Evolutionary conservation across 495 filamentous ascomycete species (phyloP).

Genomic region (Glarea lozoyensis): DNA sequence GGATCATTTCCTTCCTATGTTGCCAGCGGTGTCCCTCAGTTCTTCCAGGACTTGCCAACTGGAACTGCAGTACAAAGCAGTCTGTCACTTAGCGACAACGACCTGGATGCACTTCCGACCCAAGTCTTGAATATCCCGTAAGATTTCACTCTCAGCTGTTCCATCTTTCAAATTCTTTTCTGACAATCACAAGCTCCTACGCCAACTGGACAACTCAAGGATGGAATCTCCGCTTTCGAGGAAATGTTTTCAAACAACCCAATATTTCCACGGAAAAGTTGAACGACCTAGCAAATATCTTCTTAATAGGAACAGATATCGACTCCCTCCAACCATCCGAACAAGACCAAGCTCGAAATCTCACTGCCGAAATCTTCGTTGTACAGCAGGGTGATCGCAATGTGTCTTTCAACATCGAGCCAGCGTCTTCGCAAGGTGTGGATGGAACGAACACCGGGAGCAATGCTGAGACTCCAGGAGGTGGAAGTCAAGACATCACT

Average conservation of each 20-base stretch:
- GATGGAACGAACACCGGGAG: slow-evolving; percentile 25
- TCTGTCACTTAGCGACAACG: slow-evolving; percentile 45
- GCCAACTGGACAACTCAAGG: slow-evolving; percentile 69
- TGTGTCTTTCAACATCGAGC: slow-evolving; percentile 54
- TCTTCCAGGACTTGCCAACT: slow-evolving; percentile 59
- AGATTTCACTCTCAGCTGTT: slow-evolving; percentile 10
- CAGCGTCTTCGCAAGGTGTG: slow-evolving; percentile 22
- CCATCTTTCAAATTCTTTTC: background rate
- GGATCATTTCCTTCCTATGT: slow-evolving; percentile 49
- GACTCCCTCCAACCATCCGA: slow-evolving; percentile 47
- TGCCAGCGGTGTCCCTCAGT: slow-evolving; percentile 54
- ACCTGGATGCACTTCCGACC: slow-evolving; percentile 53
- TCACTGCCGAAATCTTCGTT: slow-evolving; percentile 63
- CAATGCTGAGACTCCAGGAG: slow-evolving; percentile 29
- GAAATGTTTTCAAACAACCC: slow-evolving; percentile 72
- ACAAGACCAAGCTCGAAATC: slow-evolving; percentile 57
- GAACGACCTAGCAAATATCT: slow-evolving; percentile 58
- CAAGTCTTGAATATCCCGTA: slow-evolving; percentile 63
- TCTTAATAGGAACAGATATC: slow-evolving; percentile 55
- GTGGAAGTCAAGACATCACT: slow-evolving; percentile 46
- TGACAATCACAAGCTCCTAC: slow-evolving; percentile 43
- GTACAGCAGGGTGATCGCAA: slow-evolving; percentile 57
- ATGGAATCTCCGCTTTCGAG: slow-evolving; percentile 70
- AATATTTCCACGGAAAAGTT: slow-evolving; percentile 52
- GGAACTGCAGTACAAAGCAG: slow-evolving; percentile 48